Conservation (phyloP, 306 rosid species). For the Cercis canadensis region DNA sequence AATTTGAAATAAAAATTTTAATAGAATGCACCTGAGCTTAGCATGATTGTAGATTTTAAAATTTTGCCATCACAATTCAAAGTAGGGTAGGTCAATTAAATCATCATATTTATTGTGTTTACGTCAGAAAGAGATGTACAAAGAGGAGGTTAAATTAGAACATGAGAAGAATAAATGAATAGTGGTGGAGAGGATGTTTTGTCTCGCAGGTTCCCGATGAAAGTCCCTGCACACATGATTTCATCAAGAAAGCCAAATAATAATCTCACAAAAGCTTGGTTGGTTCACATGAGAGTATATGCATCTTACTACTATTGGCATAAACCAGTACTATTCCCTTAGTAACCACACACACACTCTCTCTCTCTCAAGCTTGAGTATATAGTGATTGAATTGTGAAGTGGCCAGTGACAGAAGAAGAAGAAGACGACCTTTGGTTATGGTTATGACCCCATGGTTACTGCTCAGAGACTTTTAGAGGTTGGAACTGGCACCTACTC, state of each 20-base stretch:
- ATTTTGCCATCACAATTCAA: too few relatives aligned
- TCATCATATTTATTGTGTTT: too few relatives aligned
- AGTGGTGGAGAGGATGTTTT: not conserved
- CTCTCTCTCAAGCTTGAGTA: not conserved
- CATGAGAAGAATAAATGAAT: too few relatives aligned
- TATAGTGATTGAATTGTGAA: not conserved
- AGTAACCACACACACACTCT: not conserved
- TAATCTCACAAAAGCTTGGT: not conserved
- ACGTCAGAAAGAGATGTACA: too few relatives aligned
- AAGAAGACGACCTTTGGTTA: not conserved
- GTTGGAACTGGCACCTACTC: too few relatives aligned
- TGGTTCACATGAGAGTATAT: conserved; percentile 19
- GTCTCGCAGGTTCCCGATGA: conserved; percentile 18
- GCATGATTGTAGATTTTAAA: too few relatives aligned
- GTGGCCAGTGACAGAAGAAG: not conserved
- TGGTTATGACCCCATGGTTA: not conserved
- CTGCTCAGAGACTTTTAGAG: too few relatives aligned
- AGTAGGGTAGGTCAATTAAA: too few relatives aligned
- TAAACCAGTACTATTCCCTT: conserved; percentile 5
- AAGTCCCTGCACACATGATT: not conserved
- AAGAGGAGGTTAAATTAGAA: too few relatives aligned
- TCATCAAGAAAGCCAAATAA: conserved; percentile 13
- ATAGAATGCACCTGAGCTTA: too few relatives aligned
- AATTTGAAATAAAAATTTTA: too few relatives aligned
- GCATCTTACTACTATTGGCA: conserved; percentile 36